These are phyloP conservation scores for Pseudonitzschia multiseries DNA, from an alignment of 108 stramenopile species.

Conservation along the genomic window DNA sequence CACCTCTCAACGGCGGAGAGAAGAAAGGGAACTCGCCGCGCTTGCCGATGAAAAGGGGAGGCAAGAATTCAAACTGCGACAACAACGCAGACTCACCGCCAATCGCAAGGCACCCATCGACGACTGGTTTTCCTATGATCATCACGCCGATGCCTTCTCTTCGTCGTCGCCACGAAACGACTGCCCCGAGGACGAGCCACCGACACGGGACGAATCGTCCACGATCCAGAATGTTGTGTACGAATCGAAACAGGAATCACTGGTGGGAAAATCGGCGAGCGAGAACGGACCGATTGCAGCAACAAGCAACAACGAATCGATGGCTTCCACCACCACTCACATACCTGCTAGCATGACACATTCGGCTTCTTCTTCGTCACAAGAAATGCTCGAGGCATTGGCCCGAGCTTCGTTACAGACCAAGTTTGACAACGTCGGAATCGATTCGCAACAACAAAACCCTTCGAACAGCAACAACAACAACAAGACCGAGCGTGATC, in stretches of 20 bases:
- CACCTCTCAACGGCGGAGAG: conserved; percentile 41
- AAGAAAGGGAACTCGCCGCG: conserved; percentile 49
- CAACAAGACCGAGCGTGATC: neutral
- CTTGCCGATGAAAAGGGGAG: conserved; percentile 48
- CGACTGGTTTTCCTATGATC: neutral
- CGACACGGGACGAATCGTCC: neutral
- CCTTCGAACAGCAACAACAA: neutral
- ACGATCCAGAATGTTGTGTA: neutral
- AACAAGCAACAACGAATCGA: neutral
- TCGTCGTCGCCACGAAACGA: neutral
- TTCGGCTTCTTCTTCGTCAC: conserved; percentile 1
- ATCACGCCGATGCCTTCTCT: neutral
- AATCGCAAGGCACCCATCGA: neutral
- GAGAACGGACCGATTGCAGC: neutral
- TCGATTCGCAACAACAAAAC: conserved; percentile 33
- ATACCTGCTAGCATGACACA: too few relatives aligned
- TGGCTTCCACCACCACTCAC: too few relatives aligned
- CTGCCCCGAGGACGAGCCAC: neutral
- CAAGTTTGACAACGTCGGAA: conserved; percentile 55
- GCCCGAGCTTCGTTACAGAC: conserved; percentile 42
- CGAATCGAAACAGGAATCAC: neutral
- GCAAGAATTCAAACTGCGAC: conserved; percentile 31
- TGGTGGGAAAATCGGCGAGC: neutral
- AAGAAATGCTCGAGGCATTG: conserved; percentile 44
- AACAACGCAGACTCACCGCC: conserved; percentile 13